A percentile compares a stretch with the other conserved stretches of the same genome.
phyloP scores from a whole-genome alignment of 2,329 filamentous ascomycete species.

The Cephalotrichum gorgonifer region DNA sequence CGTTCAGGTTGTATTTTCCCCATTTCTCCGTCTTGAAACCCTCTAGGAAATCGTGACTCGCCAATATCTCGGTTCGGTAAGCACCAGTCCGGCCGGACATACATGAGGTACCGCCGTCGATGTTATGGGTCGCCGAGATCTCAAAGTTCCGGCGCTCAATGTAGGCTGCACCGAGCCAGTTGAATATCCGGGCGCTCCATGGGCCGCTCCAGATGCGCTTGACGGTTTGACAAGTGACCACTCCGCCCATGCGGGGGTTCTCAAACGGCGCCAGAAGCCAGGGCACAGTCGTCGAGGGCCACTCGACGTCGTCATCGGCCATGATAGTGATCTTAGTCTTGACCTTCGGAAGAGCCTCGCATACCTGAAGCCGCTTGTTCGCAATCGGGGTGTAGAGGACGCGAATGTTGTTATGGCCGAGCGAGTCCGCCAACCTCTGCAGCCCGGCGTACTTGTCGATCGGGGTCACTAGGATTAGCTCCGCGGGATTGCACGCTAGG shows the following conservation, averaged over 20 bases:
- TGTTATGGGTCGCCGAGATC: conserved; percentile 88
- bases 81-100: conserved; percentile 91
- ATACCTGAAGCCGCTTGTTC: conserved; percentile 93
- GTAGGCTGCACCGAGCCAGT: conserved; percentile 85
- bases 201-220: conserved; percentile 55
- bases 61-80: conserved; percentile 80
- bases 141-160: conserved; percentile 93
- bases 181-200: conserved; percentile 58
- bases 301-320: conserved; percentile 92
- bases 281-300: conserved; percentile 73
- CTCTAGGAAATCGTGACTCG: conserved; percentile 74
- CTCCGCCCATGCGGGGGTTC: conserved; percentile 70
- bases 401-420: conserved; percentile 51
- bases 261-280: conserved; percentile 95
- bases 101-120: conserved; percentile 93
- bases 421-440: conserved; percentile 52
- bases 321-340: conserved; percentile 78
- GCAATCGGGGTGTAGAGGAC: conserved; percentile 73
- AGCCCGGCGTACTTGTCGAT: conserved; percentile 65
- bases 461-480: conserved; percentile 81
- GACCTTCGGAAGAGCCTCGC: conserved; percentile 78
- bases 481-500: conserved; percentile 55
- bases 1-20: conserved; percentile 82
- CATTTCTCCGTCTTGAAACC: conserved; percentile 88
- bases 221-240: conserved; percentile 84